Conservation (phyloP, 225 moss, liverwort and hornwort species). For the Straminergon stramineum region DNA sequence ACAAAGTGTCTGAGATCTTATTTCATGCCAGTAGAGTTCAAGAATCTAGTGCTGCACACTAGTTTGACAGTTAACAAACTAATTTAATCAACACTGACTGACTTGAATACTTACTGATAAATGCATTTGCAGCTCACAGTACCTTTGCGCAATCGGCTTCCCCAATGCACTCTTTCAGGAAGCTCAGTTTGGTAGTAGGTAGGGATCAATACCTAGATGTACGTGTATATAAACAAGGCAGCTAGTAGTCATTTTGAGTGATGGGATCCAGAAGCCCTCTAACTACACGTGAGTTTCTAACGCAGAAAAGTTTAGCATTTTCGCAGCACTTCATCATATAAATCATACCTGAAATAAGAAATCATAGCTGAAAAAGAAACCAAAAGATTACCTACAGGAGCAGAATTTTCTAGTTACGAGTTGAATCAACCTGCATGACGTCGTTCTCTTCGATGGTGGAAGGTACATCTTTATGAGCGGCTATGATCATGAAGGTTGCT, state of each 20-base stretch:
- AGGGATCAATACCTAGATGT: background rate
- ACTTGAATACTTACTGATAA: background rate
- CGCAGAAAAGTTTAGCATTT: background rate
- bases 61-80: background rate
- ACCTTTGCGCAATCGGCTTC: background rate
- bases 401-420: background rate
- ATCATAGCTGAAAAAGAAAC: background rate
- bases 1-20: background rate
- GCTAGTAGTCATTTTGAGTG: background rate
- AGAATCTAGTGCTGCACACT: conserved; percentile 10
- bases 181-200: background rate
- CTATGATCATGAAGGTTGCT: conserved; percentile 22
- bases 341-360: background rate
- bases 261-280: background rate
- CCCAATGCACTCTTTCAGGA: background rate
- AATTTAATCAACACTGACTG: background rate
- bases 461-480: conserved; percentile 20
- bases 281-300: background rate
- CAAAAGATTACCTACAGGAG: background rate
- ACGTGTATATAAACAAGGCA: background rate
- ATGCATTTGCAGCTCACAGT: background rate
- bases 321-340: background rate
- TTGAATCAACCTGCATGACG: conserved; percentile 2
- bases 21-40: background rate
- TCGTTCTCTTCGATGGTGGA: background rate